These are phyloP conservation scores for Vigna reflexopilosa DNA, from an alignment of 306 rosid species.

Conservation along the genomic window DNA sequence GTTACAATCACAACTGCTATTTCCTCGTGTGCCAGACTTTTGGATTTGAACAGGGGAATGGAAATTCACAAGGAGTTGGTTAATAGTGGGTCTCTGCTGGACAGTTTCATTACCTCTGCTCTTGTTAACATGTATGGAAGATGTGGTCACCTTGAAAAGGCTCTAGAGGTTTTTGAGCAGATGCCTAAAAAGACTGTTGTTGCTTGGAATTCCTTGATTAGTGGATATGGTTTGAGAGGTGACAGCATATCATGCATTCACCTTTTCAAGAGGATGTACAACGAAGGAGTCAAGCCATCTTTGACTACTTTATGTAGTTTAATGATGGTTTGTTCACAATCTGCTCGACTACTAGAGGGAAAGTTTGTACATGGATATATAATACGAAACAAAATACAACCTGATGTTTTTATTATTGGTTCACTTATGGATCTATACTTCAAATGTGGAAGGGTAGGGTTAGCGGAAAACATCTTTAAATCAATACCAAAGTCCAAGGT, in stretches of 20 bases:
- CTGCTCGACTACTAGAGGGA: constrained; percentile 60
- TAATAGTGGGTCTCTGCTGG: constrained; percentile 43
- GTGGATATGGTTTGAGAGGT: constrained; percentile 69
- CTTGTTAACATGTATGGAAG: constrained; percentile 91
- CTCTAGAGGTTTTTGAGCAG: constrained; percentile 69
- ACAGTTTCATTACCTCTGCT: constrained; percentile 64
- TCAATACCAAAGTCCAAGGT: constrained; percentile 53
- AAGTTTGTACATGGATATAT: constrained; percentile 73
- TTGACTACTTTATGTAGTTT: constrained; percentile 71
- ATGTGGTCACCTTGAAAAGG: constrained; percentile 73
- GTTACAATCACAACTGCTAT: constrained; percentile 65
- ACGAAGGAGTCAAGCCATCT: constrained; percentile 65
- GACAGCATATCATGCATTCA: constrained; percentile 69
- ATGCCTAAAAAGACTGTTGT: constrained; percentile 67
- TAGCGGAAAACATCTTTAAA: constrained; percentile 65
- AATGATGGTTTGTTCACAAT: constrained; percentile 67
- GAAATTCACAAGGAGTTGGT: constrained; percentile 68
- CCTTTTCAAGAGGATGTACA: constrained; percentile 70
- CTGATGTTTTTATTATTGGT: constrained; percentile 62
- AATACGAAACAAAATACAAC: constrained; percentile 56
- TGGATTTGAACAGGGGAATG: constrained; percentile 74
- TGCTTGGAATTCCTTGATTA: constrained; percentile 84
- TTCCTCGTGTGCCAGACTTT: constrained; percentile 72
- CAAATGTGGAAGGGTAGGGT: constrained; percentile 67
- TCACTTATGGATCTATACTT: constrained; percentile 77